Evolutionary conservation across 2,329 filamentous ascomycete genomes (phyloP).

Genomic region (Nemania diffusa): DNA sequence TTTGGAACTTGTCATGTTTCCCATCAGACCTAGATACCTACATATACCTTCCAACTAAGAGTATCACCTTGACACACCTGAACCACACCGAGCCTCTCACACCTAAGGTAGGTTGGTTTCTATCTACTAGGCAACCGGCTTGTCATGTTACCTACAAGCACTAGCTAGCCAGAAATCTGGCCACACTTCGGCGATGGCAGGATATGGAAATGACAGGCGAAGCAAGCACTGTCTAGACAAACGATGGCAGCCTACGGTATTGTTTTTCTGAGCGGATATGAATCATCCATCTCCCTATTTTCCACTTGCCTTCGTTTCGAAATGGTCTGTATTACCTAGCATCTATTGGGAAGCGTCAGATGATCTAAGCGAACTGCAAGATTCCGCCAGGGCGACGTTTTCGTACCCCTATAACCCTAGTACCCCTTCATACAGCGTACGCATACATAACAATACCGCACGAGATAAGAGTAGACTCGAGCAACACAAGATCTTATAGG

Average conservation of each 20-base stretch:
- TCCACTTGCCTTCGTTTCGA: neutral
- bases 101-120: neutral
- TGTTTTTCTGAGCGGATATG: neutral
- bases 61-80: constrained; percentile 5
- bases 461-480: neutral
- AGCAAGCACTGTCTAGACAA: constrained; percentile 6
- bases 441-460: neutral
- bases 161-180: constrained; percentile 10
- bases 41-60: neutral
- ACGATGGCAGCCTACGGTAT: constrained; percentile 9
- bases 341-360: constrained; percentile 10
- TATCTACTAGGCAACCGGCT: constrained; percentile 19
- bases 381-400: neutral
- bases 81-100: constrained; percentile 20
- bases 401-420: neutral
- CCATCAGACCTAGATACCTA: neutral
- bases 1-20: neutral
- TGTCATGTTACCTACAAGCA: neutral
- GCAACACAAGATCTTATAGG: constrained; percentile 7
- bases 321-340: constrained; percentile 1
- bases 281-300: neutral
- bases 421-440: neutral
- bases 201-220: neutral
- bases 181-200: constrained; percentile 2
- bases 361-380: constrained; percentile 5